Conservation (phyloP, 2,329 filamentous ascomycete genomes). For the Diplodia corticola region DNA sequence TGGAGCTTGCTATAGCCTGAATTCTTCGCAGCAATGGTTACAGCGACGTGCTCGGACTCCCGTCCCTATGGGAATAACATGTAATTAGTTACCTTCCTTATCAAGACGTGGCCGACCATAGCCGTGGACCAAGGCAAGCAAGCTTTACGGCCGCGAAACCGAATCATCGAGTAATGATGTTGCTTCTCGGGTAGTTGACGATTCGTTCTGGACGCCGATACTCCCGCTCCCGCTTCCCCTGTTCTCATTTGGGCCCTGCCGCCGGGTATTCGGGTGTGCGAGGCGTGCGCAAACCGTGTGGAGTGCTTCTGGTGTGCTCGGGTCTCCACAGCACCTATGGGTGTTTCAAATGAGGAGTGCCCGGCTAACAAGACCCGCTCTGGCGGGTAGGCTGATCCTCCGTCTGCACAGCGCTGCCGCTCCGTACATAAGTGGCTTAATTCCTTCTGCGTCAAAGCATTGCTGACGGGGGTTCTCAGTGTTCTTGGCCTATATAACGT, state of each 20-base stretch:
- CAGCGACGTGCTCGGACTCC: slow-evolving; percentile 7
- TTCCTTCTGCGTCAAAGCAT: not conserved
- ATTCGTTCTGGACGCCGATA: not conserved
- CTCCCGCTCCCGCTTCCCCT: not conserved
- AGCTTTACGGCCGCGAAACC: not conserved
- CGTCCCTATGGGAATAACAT: not conserved
- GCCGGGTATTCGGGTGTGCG: slow-evolving; percentile 12
- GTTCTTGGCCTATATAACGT: not conserved
- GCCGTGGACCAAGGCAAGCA: not conserved
- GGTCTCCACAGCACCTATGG: slow-evolving; percentile 7
- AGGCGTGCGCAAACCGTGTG: slow-evolving; percentile 9
- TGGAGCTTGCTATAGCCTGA: slow-evolving; percentile 3
- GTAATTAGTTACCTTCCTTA: slow-evolving; percentile 10
- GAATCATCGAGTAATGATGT: not conserved
- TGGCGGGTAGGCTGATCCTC: slow-evolving; percentile 6
- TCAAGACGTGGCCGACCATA: not conserved
- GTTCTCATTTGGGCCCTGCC: not conserved
- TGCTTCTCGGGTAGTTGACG: not conserved
- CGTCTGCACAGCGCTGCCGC: not conserved
- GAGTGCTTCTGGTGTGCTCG: slow-evolving; percentile 5
- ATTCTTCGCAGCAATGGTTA: slow-evolving; percentile 12
- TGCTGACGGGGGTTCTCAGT: not conserved
- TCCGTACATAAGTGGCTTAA: not conserved
- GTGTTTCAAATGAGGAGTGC: slow-evolving; percentile 7
- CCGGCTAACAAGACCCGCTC: slow-evolving; percentile 12